These are phyloP conservation scores for Chlorella variabilis DNA, from an alignment of 163 green algal species.

Conservation along the genomic window DNA sequence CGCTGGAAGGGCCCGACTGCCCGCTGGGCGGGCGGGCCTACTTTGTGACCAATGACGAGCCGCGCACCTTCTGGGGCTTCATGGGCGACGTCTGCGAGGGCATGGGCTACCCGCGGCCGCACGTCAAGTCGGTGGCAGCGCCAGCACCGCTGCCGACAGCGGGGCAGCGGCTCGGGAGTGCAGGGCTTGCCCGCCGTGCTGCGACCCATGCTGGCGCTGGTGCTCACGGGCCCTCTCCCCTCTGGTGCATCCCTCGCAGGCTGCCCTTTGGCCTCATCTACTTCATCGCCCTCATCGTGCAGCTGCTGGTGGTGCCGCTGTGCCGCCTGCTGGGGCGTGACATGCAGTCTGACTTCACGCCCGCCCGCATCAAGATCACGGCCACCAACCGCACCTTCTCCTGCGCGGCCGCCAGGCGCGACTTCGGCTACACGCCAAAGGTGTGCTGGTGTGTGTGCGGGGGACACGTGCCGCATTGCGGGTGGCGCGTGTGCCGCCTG, in stretches of 20 bases:
- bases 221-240: no score
- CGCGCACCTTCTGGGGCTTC: constrained; percentile 87
- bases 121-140: constrained; percentile 47
- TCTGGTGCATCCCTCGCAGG: constrained; percentile 47
- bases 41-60: constrained; percentile 93
- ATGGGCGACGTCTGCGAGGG: constrained; percentile 85
- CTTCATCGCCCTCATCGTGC: constrained; percentile 73
- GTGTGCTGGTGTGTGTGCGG: background rate
- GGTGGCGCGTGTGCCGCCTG: background rate
- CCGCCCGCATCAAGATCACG: constrained; percentile 71
- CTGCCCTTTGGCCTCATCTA: constrained; percentile 82
- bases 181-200: no score
- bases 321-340: constrained; percentile 29
- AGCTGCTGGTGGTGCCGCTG: constrained; percentile 77
- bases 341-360: constrained; percentile 56
- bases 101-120: constrained; percentile 80
- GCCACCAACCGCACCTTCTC: constrained; percentile 75
- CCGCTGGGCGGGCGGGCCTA: constrained; percentile 73
- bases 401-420: constrained; percentile 53
- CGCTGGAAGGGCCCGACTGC: constrained; percentile 48
- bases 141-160: no score
- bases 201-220: no score
- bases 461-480: no score
- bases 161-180: no score
- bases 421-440: constrained; percentile 78